A percentile compares a stretch with the other conserved stretches of the same genome.
These are phyloP conservation scores for Leptodermis oblonga DNA, from an alignment of 257 asterid genomes.

Conservation along the genomic window DNA sequence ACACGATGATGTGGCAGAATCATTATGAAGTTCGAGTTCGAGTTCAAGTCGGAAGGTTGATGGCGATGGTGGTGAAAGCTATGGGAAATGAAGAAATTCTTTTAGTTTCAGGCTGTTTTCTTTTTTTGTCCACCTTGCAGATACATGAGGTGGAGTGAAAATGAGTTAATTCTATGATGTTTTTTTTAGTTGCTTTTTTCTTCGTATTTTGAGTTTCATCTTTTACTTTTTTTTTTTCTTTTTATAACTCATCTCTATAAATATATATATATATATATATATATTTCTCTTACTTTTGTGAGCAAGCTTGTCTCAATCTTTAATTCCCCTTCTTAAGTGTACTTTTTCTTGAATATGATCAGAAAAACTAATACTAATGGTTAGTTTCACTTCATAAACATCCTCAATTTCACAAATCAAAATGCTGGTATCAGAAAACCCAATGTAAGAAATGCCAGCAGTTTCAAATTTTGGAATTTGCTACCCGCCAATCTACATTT, in stretches of 20 bases:
- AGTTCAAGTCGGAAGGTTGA: no score
- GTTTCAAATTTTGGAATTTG: no score
- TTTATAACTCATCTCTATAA: conserved; percentile 5
- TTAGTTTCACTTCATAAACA: neutral
- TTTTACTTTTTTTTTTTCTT: conserved; percentile 13
- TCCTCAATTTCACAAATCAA: neutral
- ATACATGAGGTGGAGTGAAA: conserved; percentile 76
- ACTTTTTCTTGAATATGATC: neutral
- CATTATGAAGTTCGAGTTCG: no score
- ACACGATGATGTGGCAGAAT: conserved; percentile 5
- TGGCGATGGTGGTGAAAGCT: conserved; percentile 34
- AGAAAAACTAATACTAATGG: neutral
- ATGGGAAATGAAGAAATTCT: conserved; percentile 34
- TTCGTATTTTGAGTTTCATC: conserved; percentile 12
- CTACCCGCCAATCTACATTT: no score
- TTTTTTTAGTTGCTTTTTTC: conserved; percentile 22
- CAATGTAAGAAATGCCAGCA: no score
- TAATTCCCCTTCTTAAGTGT: neutral
- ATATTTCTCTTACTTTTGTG: conserved; percentile 15
- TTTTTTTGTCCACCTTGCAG: conserved; percentile 30
- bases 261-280: neutral
- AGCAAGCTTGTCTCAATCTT: conserved; percentile 12
- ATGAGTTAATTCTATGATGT: conserved; percentile 71
- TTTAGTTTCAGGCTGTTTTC: conserved; percentile 43
- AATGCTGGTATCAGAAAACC: neutral